Percentiles rank a stretch among this genome's conserved stretches.
Conservation (phyloP, 768 basidiomycete genomes). For the Auriscalpium microsporum region DNA sequence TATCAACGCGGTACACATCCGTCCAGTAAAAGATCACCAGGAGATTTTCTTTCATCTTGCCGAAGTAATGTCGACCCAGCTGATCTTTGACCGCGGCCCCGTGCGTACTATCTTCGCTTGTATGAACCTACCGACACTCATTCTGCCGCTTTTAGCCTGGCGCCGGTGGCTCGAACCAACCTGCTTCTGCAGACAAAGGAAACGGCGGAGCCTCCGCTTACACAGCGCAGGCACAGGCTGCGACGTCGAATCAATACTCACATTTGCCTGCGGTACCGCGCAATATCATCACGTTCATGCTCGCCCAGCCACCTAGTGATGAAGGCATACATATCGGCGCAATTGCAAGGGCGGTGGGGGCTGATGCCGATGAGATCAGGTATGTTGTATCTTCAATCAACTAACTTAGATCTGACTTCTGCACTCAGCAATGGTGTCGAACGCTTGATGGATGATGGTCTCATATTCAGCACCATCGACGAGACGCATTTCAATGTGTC, state of each 20-base stretch:
- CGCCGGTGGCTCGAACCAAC: neutral
- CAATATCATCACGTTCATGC: conserved; percentile 59
- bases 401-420: neutral
- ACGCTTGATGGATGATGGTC: conserved; percentile 68
- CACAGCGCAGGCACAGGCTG: conserved; percentile 20
- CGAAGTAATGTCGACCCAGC: conserved; percentile 62
- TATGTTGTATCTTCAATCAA: conserved; percentile 6
- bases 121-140: neutral
- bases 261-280: conserved; percentile 53
- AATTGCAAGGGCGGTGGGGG: conserved; percentile 60
- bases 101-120: conserved; percentile 30
- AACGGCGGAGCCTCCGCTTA: conserved; percentile 24
- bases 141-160: neutral
- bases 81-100: conserved; percentile 58
- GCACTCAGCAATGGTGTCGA: conserved; percentile 59
- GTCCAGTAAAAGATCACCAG: conserved; percentile 56
- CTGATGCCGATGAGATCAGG: conserved; percentile 52
- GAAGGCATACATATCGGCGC: conserved; percentile 72
- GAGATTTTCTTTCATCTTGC: conserved; percentile 79
- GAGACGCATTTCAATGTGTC: conserved; percentile 70
- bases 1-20: conserved; percentile 70
- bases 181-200: neutral
- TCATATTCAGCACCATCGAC: conserved; percentile 72
- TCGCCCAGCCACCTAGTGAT: conserved; percentile 31
- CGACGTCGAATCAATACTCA: conserved; percentile 23